phyloP scores from a whole-genome alignment of 2,329 filamentous ascomycete genomes.

The Xylaria arbuscula region DNA sequence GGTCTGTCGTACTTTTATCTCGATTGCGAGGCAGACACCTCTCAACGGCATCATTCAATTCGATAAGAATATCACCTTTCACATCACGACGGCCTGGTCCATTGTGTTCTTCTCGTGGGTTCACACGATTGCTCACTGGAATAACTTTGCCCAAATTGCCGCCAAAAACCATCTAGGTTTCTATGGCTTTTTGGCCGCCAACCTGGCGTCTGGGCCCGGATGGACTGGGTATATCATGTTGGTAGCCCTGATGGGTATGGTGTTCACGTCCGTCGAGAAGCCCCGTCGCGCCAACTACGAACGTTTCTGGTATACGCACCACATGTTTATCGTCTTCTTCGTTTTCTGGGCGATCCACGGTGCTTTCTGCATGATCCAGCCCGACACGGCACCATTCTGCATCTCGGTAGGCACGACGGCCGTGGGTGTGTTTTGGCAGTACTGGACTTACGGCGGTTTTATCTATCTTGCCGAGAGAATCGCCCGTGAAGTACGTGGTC shows the following conservation, averaged over 20 bases:
- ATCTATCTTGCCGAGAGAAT: constrained; percentile 83
- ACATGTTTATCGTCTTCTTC: constrained; percentile 89
- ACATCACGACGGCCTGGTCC: constrained; percentile 86
- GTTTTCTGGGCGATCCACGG: constrained; percentile 92
- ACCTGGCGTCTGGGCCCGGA: constrained; percentile 81
- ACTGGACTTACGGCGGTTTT: constrained; percentile 87
- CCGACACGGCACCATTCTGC: constrained; percentile 83
- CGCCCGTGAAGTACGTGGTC: constrained; percentile 80
- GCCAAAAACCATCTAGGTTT: constrained; percentile 80
- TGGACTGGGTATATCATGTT: constrained; percentile 92
- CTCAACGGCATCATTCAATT: constrained; percentile 89
- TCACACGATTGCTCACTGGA: constrained; percentile 87
- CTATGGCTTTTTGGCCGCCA: constrained; percentile 80
- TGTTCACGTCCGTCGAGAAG: constrained; percentile 80
- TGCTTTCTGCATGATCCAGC: constrained; percentile 90
- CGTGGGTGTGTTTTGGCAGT: constrained; percentile 87
- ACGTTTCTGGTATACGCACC: constrained; percentile 91
- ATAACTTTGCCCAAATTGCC: constrained; percentile 83
- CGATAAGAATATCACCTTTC: constrained; percentile 90
- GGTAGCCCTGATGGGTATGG: constrained; percentile 80
- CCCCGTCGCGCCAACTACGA: constrained; percentile 84
- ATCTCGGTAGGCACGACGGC: constrained; percentile 72
- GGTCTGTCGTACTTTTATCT: constrained; percentile 86
- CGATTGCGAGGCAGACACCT: constrained; percentile 80
- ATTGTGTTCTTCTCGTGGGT: constrained; percentile 91